Evolutionary conservation across 345 rosid genomes (phyloP).

Genomic region (Murraya paniculata): DNA sequence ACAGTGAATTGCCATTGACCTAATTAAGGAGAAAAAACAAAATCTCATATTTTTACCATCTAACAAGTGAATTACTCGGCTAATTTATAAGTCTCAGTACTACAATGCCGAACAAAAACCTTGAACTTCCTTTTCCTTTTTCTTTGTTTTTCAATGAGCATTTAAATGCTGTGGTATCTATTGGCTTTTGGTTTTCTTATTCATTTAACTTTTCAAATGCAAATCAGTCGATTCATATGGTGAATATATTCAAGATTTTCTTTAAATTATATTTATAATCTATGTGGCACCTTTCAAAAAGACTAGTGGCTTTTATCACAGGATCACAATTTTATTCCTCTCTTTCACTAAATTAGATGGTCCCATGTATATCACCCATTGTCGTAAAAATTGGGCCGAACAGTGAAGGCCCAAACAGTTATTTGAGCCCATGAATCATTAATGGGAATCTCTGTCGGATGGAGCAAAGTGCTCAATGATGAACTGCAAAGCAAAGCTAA

Average conservation of each 20-base stretch:
- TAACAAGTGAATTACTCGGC: too few species aligned
- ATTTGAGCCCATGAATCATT: neutral
- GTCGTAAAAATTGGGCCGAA: neutral
- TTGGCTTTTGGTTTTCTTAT: neutral
- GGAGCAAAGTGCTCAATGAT: conserved; percentile 22
- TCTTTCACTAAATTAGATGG: neutral
- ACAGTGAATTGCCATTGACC: too few species aligned
- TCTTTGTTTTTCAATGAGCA: too few species aligned
- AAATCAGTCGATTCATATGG: neutral
- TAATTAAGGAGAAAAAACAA: too few species aligned
- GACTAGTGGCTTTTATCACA: neutral
- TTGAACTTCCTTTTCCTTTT: too few species aligned
- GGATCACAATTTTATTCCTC: neutral
- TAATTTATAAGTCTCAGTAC: too few species aligned
- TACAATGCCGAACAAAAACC: too few species aligned
- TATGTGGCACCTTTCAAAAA: neutral
- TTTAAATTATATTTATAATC: neutral
- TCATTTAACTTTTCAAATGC: neutral
- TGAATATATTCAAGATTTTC: neutral
- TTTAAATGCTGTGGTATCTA: neutral
- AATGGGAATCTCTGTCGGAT: conserved; percentile 30
- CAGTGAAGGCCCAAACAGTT: neutral
- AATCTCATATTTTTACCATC: too few species aligned
- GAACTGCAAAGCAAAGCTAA: conserved; percentile 25
- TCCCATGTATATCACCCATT: neutral